A percentile compares a stretch with the other conserved stretches of the same genome.
Conservation (phyloP, 371 early-diverging fungal genomes). For the Mortierella sp. region DNA sequence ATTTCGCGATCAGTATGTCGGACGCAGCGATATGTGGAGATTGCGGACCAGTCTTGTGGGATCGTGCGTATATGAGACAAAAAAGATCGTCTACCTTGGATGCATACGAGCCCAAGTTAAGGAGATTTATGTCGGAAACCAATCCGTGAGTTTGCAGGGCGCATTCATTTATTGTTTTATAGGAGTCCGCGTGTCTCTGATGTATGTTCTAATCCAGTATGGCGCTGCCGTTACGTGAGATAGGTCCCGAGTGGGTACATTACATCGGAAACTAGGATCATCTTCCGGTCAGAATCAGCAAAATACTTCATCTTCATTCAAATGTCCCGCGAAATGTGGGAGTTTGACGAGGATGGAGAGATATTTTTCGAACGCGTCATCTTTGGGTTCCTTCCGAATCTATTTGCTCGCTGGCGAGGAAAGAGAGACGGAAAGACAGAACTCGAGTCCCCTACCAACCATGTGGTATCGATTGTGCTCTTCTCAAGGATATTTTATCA, state of each 20-base stretch:
- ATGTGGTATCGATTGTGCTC: slow-evolving; percentile 94
- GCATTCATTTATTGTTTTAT: neutral
- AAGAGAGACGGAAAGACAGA: slow-evolving; percentile 48
- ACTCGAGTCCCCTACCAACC: slow-evolving; percentile 81
- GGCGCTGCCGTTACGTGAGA: too few relatives aligned
- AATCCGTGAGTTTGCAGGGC: slow-evolving; percentile 57
- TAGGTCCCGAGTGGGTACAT: slow-evolving; percentile 81
- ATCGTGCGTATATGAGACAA: slow-evolving; percentile 82
- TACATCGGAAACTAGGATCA: slow-evolving; percentile 80
- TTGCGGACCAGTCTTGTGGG: slow-evolving; percentile 79
- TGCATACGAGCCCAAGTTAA: slow-evolving; percentile 90
- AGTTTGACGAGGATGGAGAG: slow-evolving; percentile 96
- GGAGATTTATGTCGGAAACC: slow-evolving; percentile 76
- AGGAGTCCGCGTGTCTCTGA: too few relatives aligned
- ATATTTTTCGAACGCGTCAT: slow-evolving; percentile 92
- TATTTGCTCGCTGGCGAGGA: slow-evolving; percentile 89
- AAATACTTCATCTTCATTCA: slow-evolving; percentile 95
- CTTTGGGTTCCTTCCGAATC: slow-evolving; percentile 88
- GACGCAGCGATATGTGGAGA: slow-evolving; percentile 95
- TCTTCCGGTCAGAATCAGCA: slow-evolving; percentile 96
- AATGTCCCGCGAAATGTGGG: slow-evolving; percentile 97
- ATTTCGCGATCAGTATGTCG: slow-evolving; percentile 93
- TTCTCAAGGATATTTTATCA: slow-evolving; percentile 90
- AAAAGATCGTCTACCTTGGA: slow-evolving; percentile 77
- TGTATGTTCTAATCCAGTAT: too few relatives aligned